Evolutionary conservation across 495 filamentous ascomycete species (phyloP).

Genomic region (Ramalina peruviana): DNA sequence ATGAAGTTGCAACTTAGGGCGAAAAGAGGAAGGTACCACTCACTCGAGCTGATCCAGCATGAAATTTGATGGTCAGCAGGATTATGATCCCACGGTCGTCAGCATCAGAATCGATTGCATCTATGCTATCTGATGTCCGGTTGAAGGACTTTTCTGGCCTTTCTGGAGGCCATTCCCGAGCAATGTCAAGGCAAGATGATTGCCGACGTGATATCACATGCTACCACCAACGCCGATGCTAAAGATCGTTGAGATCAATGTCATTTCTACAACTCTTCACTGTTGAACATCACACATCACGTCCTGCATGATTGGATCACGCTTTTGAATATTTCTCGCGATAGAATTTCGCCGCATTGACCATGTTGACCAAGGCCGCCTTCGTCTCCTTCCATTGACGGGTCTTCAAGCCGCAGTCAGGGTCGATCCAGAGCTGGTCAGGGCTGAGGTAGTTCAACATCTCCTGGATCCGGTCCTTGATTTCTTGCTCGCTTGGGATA

Average conservation of each 20-base stretch:
- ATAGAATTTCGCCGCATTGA: conserved; percentile 92
- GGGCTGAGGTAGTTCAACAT: conserved; percentile 91
- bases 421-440: conserved; percentile 97
- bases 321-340: conserved; percentile 65
- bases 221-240: conserved; percentile 36
- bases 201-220: not conserved
- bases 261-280: conserved; percentile 11
- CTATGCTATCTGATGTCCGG: no score
- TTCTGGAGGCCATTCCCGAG: no score
- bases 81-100: no score
- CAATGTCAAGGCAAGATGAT: not conserved
- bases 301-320: conserved; percentile 16
- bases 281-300: conserved; percentile 42
- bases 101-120: no score
- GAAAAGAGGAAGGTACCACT: no score
- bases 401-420: conserved; percentile 98
- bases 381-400: conserved; percentile 94
- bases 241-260: conserved; percentile 38
- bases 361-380: conserved; percentile 81
- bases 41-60: no score
- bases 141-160: no score
- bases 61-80: no score
- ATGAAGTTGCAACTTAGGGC: no score
- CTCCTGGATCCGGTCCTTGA: conserved; percentile 91
- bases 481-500: conserved; percentile 88